A percentile compares a stretch with the other conserved stretches of the same genome.
Conservation (phyloP, 1,139 yeast genomes). For the Lodderomyces orthopsilosis region DNA sequence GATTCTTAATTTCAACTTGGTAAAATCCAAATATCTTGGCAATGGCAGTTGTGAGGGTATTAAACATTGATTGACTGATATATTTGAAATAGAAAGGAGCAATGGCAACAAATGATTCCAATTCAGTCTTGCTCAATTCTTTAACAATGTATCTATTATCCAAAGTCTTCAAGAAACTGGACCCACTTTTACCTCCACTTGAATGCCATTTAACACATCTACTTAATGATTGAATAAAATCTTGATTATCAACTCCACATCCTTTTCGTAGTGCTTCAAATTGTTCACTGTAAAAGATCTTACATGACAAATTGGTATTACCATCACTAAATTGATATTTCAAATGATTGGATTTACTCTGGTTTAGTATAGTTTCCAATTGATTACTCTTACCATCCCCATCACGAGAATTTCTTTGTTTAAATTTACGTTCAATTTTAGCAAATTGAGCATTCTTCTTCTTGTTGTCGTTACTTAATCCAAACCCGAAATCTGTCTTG, state of each 20-base stretch:
- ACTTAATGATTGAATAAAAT: conserved; percentile 83
- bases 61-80: conserved; percentile 92
- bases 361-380: conserved; percentile 70
- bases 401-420: conserved; percentile 18
- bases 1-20: conserved; percentile 83
- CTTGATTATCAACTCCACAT: conserved; percentile 63
- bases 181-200: conserved; percentile 94
- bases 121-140: conserved; percentile 81
- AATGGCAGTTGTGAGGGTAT: conserved; percentile 88
- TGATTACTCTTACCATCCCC: conserved; percentile 21
- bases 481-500: conserved; percentile 9
- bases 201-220: conserved; percentile 96
- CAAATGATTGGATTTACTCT: conserved; percentile 83
- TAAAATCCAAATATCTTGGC: conserved; percentile 96
- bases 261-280: conserved; percentile 89
- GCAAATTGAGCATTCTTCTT: conserved; percentile 39
- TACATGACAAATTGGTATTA: conserved; percentile 79
- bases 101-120: conserved; percentile 90
- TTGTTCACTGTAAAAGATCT: conserved; percentile 92
- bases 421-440: conserved; percentile 46
- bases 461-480: conserved; percentile 24
- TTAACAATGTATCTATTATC: conserved; percentile 90
- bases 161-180: conserved; percentile 85
- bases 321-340: conserved; percentile 91
- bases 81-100: conserved; percentile 97